Base-by-base conservation (phyloP, 1,139 yeast species). In the Suhomyces panamericanus region DNA sequence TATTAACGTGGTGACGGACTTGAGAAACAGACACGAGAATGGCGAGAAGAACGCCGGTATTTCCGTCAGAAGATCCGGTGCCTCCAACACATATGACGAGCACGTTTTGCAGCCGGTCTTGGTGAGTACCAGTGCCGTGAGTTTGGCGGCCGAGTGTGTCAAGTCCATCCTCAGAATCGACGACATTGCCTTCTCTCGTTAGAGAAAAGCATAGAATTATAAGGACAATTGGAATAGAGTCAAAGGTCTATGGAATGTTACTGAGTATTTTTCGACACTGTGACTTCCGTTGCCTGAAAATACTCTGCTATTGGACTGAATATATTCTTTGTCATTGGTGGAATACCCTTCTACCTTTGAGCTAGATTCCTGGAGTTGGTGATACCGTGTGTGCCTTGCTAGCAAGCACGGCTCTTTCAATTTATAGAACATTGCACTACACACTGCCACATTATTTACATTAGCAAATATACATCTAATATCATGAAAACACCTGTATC, bases 11-110 rank as follows among this genome's bases (percentile, higher is more conserved):
- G 96, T 93, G 34, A 93, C 99, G 14, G 99, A 95, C 54, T 78
- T 93, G 57, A 86, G 97, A 66, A 86, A 87, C 62, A 84, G 86
- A 66, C 99, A 95, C 64, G 97, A 87, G 61, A 77, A 77, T 53
- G 98, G 98, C 45, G 96, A 91, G 66, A 78, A 75, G 56, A 85
- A 89, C 59, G 96, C 97, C n/a, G 99, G 99, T 46, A 90, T 93
- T 52, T 87, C 96, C 34, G 96, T 90, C 42, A 82, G 97, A 69
- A 84, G 97, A 63, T 86, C 96, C 1, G 96, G 96, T 43, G 89
- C 97, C 39, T 83, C 95, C 40, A 90, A 93, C 64, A 89, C 96
- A 39, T 88, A 76, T 59, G 90, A 87, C 45, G 99, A 95, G 67
- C 96, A 95, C 63, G 96, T 93, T 47, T 75, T 93, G 60, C 99